Evolutionary conservation across 2,329 filamentous ascomycete species (phyloP).

Genomic region (Fusarium abutilonis): DNA sequence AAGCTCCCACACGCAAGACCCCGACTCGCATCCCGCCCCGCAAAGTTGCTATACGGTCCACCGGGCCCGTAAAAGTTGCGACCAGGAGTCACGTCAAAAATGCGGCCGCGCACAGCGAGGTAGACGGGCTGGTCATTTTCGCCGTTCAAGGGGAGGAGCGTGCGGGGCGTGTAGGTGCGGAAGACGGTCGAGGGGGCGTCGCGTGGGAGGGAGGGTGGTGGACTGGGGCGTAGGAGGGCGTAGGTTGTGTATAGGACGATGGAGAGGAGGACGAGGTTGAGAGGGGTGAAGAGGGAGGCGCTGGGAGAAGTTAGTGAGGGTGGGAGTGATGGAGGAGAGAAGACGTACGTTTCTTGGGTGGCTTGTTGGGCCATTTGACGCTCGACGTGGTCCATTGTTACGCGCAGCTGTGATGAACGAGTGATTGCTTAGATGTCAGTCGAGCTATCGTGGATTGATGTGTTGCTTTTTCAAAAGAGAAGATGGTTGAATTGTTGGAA

Average conservation of each 20-base stretch:
- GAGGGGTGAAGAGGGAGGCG: conserved; percentile 64
- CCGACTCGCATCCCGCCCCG: conserved; percentile 87
- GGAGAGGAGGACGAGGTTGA: conserved; percentile 69
- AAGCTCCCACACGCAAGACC: conserved; percentile 93
- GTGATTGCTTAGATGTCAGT: background rate
- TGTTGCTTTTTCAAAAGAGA: background rate
- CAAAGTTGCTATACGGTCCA: conserved; percentile 95
- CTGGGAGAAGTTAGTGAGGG: conserved; percentile 39
- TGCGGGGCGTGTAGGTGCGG: conserved; percentile 76
- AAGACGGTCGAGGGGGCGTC: conserved; percentile 69
- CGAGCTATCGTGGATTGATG: background rate
- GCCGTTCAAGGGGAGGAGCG: conserved; percentile 89
- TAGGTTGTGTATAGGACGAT: conserved; percentile 69
- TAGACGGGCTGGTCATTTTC: conserved; percentile 78
- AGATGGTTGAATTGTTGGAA: conserved; percentile 5
- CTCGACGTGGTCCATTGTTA: conserved; percentile 66
- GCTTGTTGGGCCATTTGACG: conserved; percentile 65
- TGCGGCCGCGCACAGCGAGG: conserved; percentile 87
- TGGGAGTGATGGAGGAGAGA: background rate
- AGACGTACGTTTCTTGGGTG: conserved; percentile 54
- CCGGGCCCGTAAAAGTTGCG: conserved; percentile 96
- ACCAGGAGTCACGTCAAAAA: conserved; percentile 90
- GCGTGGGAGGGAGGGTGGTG: conserved; percentile 59
- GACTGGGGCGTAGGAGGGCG: conserved; percentile 60
- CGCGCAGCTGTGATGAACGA: background rate